Conservation (phyloP, 148 eudicot species). For the Rhododendron mucronatum region DNA sequence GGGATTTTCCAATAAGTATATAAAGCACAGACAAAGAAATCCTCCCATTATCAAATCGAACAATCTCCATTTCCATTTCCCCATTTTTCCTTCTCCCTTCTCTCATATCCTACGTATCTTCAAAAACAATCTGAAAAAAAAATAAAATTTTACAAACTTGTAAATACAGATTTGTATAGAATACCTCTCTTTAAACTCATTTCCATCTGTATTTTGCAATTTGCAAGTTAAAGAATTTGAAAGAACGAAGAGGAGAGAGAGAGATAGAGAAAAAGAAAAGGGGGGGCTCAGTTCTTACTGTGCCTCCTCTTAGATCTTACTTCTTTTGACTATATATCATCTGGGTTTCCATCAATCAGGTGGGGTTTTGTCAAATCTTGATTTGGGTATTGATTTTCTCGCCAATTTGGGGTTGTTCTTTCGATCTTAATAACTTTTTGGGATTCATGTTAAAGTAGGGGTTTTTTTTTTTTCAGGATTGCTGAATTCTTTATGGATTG, state of each 20-base stretch:
- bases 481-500: conserved; percentile 17
- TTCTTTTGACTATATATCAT: conserved; percentile 8
- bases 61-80: background rate
- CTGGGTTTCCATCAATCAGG: conserved; percentile 21
- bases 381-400: conserved; percentile 15
- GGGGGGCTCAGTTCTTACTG: conserved; percentile 19
- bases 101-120: conserved; percentile 8
- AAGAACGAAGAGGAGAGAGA: background rate
- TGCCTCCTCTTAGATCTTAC: conserved; percentile 33
- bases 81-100: background rate
- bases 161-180: background rate
- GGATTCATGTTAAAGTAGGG: conserved; percentile 7
- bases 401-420: background rate
- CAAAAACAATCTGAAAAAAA: background rate
- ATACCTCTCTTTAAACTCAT: background rate
- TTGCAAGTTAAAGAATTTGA: conserved; percentile 9
- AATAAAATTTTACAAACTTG: background rate
- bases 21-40: conserved; percentile 9
- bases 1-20: conserved; percentile 12
- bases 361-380: conserved; percentile 17
- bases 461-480: conserved; percentile 10
- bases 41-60: conserved; percentile 15
- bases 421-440: background rate
- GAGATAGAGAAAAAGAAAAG: background rate
- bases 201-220: background rate